phyloP scores from a whole-genome alignment of 2,329 filamentous ascomycete genomes.

The Emergomyces pasteurianus region DNA sequence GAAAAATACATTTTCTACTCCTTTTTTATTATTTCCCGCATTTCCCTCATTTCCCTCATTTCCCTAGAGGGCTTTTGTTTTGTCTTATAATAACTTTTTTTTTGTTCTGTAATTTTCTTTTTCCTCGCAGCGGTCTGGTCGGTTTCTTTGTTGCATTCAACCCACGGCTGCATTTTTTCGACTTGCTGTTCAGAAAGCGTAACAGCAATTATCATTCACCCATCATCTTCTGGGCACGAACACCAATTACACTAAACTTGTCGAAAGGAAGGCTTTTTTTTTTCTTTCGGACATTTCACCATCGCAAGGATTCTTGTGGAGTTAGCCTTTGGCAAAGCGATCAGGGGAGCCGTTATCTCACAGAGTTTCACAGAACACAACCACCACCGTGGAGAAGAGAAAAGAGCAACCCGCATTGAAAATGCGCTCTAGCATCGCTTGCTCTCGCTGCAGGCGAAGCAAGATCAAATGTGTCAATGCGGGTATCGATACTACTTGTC shows the following conservation, averaged over 20 bases:
- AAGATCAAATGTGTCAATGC: conserved; percentile 83
- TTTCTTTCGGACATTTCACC: background rate
- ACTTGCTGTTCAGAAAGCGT: background rate
- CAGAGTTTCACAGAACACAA: background rate
- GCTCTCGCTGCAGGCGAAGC: conserved; percentile 60
- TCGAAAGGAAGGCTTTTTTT: background rate
- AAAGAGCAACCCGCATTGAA: conserved; percentile 24
- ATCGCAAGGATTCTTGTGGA: background rate
- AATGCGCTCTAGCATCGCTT: conserved; percentile 71
- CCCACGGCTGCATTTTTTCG: background rate
- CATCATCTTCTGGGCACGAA: conserved; percentile 3
- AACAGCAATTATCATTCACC: background rate
- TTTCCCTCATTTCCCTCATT: conserved; percentile 6
- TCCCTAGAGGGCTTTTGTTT: background rate
- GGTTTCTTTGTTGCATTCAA: conserved; percentile 2
- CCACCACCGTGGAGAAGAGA: conserved; percentile 13
- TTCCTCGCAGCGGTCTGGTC: background rate
- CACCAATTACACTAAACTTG: background rate
- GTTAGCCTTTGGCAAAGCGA: background rate
- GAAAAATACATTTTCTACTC: conserved; percentile 12
- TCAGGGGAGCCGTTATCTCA: background rate
- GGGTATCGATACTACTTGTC: conserved; percentile 59
- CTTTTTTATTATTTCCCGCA: conserved; percentile 9
- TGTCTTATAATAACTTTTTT: background rate
- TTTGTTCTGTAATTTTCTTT: conserved; percentile 1